Conservation (phyloP, 495 filamentous ascomycete species). For the Jackrogersella minutella region DNA sequence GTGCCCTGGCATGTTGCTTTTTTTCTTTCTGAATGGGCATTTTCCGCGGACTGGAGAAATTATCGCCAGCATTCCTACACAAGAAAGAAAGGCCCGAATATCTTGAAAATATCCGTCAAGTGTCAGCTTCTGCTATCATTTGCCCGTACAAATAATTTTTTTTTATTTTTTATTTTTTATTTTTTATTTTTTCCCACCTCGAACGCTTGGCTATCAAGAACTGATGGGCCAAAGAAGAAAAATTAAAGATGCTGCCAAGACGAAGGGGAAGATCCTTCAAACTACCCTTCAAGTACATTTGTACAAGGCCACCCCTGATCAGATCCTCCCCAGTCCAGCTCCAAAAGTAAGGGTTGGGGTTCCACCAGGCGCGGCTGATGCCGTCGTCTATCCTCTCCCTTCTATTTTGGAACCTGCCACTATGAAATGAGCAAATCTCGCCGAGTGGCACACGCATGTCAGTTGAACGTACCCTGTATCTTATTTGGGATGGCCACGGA, state of each 20-base stretch:
- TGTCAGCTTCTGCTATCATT: conserved; percentile 2
- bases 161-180: too few relatives aligned
- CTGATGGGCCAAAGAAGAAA: conserved; percentile 12
- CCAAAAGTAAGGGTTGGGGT: conserved; percentile 33
- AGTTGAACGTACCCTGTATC: conserved; percentile 20
- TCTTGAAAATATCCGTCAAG: background rate
- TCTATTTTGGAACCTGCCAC: conserved; percentile 36
- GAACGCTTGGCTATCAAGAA: conserved; percentile 4
- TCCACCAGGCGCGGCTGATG: conserved; percentile 41
- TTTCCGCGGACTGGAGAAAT: conserved; percentile 4
- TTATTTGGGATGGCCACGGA: conserved; percentile 12
- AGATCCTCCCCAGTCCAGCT: conserved; percentile 11
- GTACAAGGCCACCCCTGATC: conserved; percentile 22
- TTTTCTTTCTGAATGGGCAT: conserved; percentile 4
- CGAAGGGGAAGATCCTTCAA: conserved; percentile 6
- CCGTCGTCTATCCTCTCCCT: conserved; percentile 32
- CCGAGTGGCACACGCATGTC: conserved; percentile 37
- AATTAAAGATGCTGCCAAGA: conserved; percentile 25
- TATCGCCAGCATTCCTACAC: conserved; percentile 26
- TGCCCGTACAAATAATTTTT: background rate
- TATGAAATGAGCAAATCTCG: conserved; percentile 44
- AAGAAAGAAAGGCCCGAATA: conserved; percentile 30
- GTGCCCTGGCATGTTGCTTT: conserved; percentile 26
- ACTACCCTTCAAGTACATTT: conserved; percentile 15
- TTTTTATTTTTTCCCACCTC: too few relatives aligned